phyloP scores from a whole-genome alignment of 2,329 filamentous ascomycete species.

The Venturia carpophila region DNA sequence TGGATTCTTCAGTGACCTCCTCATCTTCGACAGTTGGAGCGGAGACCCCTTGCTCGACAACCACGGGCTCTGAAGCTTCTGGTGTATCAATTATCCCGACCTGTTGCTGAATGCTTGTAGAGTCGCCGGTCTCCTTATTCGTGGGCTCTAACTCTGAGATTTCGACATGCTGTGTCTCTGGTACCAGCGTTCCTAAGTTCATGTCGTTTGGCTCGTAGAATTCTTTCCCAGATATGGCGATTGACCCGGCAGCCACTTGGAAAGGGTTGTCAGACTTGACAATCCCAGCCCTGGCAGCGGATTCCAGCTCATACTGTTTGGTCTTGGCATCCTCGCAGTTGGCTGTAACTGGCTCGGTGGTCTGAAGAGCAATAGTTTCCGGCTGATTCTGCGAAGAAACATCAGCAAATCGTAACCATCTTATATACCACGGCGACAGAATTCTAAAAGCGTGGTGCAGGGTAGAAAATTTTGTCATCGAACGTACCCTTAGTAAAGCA shows the following conservation, averaged over 20 bases:
- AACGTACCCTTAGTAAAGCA: not conserved
- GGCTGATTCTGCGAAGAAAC: not conserved
- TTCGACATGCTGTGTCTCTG: not conserved
- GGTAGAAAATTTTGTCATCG: not conserved
- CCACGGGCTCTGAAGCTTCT: not conserved
- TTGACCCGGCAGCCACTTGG: not conserved
- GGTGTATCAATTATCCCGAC: not conserved
- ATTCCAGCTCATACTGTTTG: not conserved
- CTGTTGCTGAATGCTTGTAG: not conserved
- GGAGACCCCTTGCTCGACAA: not conserved
- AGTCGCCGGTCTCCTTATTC: not conserved
- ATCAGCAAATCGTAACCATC: not conserved
- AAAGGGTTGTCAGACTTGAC: not conserved
- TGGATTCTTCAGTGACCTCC: not conserved
- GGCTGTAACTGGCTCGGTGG: not conserved
- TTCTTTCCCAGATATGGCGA: not conserved
- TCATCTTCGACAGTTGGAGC: not conserved
- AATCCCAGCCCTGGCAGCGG: not conserved
- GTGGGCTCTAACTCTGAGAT: not conserved
- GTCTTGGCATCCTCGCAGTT: not conserved
- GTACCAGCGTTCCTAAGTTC: not conserved
- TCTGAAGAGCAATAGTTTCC: not conserved
- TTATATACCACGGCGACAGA: not conserved
- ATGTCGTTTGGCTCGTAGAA: not conserved
- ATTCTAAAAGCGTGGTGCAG: not conserved